Conservation (phyloP, 257 asterid genomes). For the Coffea canephora region DNA sequence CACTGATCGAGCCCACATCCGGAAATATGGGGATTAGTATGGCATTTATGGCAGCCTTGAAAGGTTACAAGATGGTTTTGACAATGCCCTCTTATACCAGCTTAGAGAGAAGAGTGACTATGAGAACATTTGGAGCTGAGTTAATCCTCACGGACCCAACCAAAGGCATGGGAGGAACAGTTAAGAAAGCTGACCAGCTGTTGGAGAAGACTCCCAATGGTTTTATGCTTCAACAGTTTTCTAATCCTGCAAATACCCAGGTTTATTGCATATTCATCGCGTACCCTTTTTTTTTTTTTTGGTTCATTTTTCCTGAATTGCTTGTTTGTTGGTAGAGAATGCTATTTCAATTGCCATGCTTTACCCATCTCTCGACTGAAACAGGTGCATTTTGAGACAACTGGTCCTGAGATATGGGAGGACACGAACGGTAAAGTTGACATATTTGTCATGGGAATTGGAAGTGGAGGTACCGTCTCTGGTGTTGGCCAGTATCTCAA, state of each 20-base stretch:
- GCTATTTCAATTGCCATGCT: background rate
- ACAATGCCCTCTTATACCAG: slow-evolving; percentile 99
- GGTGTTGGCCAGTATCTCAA: slow-evolving; percentile 94
- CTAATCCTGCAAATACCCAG: slow-evolving; percentile 87
- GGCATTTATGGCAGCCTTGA: slow-evolving; percentile 98
- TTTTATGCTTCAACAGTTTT: slow-evolving; percentile 95
- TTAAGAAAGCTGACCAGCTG: slow-evolving; percentile 79
- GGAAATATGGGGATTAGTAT: slow-evolving; percentile 99
- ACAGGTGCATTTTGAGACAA: slow-evolving; percentile 90
- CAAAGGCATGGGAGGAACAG: slow-evolving; percentile 98
- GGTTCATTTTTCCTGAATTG: background rate
- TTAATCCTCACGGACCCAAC: slow-evolving; percentile 81
- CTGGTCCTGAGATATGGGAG: slow-evolving; percentile 99
- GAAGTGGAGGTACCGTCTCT: slow-evolving; percentile 96
- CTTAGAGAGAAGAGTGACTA: slow-evolving; percentile 85
- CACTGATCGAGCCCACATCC: slow-evolving; percentile 92
- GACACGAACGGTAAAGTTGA: slow-evolving; percentile 91
- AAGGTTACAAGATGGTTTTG: slow-evolving; percentile 94
- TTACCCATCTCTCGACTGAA: slow-evolving; percentile 1
- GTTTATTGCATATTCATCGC: slow-evolving; percentile 24
- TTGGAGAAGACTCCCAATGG: slow-evolving; percentile 71
- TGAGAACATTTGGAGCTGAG: slow-evolving; percentile 96
- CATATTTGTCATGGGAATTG: slow-evolving; percentile 92
- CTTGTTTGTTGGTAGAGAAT: background rate
- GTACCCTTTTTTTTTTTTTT: background rate